These are phyloP conservation scores for Fusarium hostae DNA, from an alignment of 2,329 filamentous ascomycete genomes.

Conservation along the genomic window DNA sequence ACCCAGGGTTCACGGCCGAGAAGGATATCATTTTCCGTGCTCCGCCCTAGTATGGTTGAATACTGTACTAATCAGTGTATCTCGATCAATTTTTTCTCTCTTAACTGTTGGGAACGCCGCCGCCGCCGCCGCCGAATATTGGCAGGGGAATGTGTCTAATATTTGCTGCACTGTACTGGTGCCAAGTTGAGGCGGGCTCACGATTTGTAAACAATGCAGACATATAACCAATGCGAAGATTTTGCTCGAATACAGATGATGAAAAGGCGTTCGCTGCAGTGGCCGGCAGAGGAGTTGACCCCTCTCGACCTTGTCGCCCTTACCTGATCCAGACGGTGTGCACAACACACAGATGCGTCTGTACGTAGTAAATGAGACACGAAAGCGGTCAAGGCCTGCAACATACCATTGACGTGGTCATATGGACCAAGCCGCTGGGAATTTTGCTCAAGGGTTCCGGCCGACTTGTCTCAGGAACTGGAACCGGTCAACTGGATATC, in stretches of 20 bases:
- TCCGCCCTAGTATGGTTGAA: background rate
- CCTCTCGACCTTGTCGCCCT: slow-evolving; percentile 12
- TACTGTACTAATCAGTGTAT: background rate
- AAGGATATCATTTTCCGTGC: slow-evolving; percentile 28
- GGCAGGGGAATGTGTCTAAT: slow-evolving; percentile 12
- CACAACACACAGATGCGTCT: slow-evolving; percentile 23
- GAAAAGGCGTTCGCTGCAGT: slow-evolving; percentile 28
- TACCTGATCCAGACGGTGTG: slow-evolving; percentile 14
- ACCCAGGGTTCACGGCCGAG: slow-evolving; percentile 25
- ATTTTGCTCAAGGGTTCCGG: slow-evolving; percentile 4
- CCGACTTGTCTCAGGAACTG: slow-evolving; percentile 34
- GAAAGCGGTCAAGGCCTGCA: slow-evolving; percentile 28
- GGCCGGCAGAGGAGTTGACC: slow-evolving; percentile 8
- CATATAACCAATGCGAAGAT: slow-evolving; percentile 11
- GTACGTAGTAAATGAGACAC: slow-evolving; percentile 22
- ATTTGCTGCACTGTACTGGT: slow-evolving; percentile 1
- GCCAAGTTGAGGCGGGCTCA: slow-evolving; percentile 7
- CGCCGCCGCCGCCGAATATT: slow-evolving; percentile 23
- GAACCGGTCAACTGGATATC: slow-evolving; percentile 34
- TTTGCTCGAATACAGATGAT: slow-evolving; percentile 25
- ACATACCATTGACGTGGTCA: slow-evolving; percentile 31
- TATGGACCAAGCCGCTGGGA: slow-evolving; percentile 39
- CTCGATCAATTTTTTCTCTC: slow-evolving; percentile 3
- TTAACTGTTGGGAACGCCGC: slow-evolving; percentile 12
- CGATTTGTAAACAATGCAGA: slow-evolving; percentile 15